Base-by-base conservation (phyloP, 2,329 filamentous ascomycete genomes). In the Colletotrichum paranaense region DNA sequence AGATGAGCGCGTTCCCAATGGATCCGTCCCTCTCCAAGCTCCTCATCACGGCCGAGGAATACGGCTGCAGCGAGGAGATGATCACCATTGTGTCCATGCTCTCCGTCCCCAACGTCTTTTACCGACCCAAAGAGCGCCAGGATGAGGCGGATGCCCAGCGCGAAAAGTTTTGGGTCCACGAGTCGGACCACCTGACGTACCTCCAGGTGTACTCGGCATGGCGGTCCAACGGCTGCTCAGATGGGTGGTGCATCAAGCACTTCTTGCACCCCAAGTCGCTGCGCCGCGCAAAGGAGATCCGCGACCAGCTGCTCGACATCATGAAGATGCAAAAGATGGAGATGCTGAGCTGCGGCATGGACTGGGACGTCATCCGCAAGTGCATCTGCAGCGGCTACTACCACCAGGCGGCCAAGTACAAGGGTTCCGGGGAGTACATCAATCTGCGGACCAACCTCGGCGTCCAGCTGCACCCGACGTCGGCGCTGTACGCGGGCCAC, bases 311-410 rank as follows among this genome's bases (percentile, higher is more conserved):
- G 35, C 86, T 93, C 73, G 97, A 98, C 80, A 98, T 99, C 80
- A 97, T 98, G 92, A 92, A 92, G 77, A 93, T 94, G 86, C 95
- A 97, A 82, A 95, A 97, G 81, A 97, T 99, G 95, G 83, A 89
- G 65, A 89, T 98, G 78, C 86, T 91, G 56, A 95, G 93, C 82
- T 98, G 95, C 79, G 97, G 97, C 38, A 98, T 96, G 56, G 97
- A 99, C 84, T 98, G 97, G 94, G 97, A 99, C 81, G 87, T 97
- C 11, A 95, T 98, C 69, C 92, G 97, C 75, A 96, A 97, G 82
- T 98, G 96, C 81, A 98, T 99, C 80, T 99, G 97, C 86, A 95
- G 94, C 0, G 97, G 97, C 14, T 99, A 98, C 86, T 99, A 98
- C 84, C 96, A 98, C 80, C 97, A 99, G 85, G 97, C 97, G 6